Evolutionary conservation across 345 rosid species (phyloP).

Genomic region (Melastoma malabathricum): DNA sequence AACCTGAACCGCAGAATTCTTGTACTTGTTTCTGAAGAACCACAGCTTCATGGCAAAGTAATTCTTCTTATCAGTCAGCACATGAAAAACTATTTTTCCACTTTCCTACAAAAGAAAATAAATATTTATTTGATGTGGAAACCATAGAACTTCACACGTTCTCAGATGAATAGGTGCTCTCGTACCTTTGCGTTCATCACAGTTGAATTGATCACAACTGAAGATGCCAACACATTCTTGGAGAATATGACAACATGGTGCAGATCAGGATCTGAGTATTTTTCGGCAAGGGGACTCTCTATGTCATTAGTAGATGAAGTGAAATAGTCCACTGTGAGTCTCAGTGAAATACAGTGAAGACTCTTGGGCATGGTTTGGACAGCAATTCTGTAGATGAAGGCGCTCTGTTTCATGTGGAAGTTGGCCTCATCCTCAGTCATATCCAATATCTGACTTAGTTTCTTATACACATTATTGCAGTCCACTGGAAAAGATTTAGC

Average conservation of each 20-base stretch:
- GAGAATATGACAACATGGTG: constrained; percentile 72
- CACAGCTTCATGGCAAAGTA: constrained; percentile 80
- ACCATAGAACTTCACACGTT: too few species aligned
- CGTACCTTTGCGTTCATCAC: constrained; percentile 56
- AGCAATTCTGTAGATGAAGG: constrained; percentile 48
- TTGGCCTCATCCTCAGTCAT: constrained; percentile 83
- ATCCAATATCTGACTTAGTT: constrained; percentile 82
- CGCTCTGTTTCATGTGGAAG: constrained; percentile 30
- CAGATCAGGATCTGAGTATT: constrained; percentile 48
- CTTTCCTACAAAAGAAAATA: constrained; percentile 79
- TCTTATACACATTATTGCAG: constrained; percentile 84
- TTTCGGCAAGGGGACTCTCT: constrained; percentile 31
- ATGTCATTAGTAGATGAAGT: constrained; percentile 30
- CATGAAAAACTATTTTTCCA: constrained; percentile 66
- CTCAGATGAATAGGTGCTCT: constrained; percentile 9
- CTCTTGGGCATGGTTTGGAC: constrained; percentile 92
- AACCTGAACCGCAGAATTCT: constrained; percentile 52
- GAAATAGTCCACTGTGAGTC: constrained; percentile 78
- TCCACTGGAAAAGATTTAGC: constrained; percentile 62
- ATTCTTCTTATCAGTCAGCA: constrained; percentile 77
- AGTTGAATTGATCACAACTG: constrained; percentile 84
- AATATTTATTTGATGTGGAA: constrained; percentile 2
- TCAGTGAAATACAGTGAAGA: constrained; percentile 86
- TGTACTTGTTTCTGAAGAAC: constrained; percentile 58
- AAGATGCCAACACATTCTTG: constrained; percentile 68